A percentile compares a stretch with the other conserved stretches of the same genome.
Conservation (phyloP, 148 eudicot genomes). For the Amaranthus hypochondriacus region DNA sequence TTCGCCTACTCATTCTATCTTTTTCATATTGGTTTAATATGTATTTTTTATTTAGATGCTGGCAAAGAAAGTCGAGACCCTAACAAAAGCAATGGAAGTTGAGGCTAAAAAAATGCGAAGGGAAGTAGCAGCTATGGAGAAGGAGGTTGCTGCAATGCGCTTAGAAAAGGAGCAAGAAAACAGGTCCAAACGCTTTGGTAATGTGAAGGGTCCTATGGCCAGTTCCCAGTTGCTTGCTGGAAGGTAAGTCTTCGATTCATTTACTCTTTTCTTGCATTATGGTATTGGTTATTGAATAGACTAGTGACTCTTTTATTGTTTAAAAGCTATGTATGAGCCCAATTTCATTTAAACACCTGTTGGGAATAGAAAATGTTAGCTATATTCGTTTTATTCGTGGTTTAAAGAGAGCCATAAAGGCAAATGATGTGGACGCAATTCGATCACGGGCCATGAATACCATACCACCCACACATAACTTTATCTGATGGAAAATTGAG, state of each 20-base stretch:
- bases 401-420: no score
- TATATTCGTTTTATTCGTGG: no score
- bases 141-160: conserved; percentile 96
- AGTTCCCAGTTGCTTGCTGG: conserved; percentile 75
- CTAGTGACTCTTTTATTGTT: background rate
- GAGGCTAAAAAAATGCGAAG: conserved; percentile 99
- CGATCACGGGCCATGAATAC: no score
- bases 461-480: no score
- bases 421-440: no score
- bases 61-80: conserved; percentile 93
- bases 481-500: no score
- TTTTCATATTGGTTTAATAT: conserved; percentile 1
- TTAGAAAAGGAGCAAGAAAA: conserved; percentile 91
- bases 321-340: no score
- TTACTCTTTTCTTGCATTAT: background rate
- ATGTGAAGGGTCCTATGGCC: conserved; percentile 58
- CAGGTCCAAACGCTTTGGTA: conserved; percentile 66
- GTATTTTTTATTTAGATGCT: conserved; percentile 55
- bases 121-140: conserved; percentile 99
- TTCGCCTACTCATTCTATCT: conserved; percentile 5
- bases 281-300: background rate
- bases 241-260: conserved; percentile 47
- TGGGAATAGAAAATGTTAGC: no score
- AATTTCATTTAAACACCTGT: no score
- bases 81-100: conserved; percentile 97